Percentiles rank a stretch among this genome's conserved stretches.
These are phyloP conservation scores for Cerioporus squamosus DNA, from an alignment of 1,284 basidiomycete species.

Conservation along the genomic window DNA sequence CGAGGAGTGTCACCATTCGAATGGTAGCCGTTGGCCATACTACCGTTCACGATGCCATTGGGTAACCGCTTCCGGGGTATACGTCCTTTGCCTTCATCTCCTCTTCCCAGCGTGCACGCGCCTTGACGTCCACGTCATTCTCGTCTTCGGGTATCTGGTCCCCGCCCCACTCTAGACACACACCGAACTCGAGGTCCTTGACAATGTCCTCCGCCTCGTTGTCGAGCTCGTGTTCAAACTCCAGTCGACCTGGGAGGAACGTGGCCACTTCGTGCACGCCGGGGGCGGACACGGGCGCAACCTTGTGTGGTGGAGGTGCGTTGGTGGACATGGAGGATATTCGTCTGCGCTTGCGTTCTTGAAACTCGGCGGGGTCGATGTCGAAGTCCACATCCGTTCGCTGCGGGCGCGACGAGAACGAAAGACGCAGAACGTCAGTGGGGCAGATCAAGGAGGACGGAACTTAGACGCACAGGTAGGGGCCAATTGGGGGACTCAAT, in stretches of 20 bases:
- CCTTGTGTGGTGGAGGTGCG: conserved; percentile 61
- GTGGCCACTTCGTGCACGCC: conserved; percentile 94
- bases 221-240: conserved; percentile 97
- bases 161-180: conserved; percentile 86
- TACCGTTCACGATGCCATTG: conserved; percentile 43
- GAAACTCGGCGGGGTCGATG: conserved; percentile 82
- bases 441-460: conserved; percentile 28
- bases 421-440: no score
- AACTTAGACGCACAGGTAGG: conserved; percentile 58
- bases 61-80: conserved; percentile 35
- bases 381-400: conserved; percentile 74
- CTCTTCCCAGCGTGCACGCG: conserved; percentile 70
- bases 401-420: conserved; percentile 44
- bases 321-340: conserved; percentile 73
- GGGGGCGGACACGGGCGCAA: conserved; percentile 89
- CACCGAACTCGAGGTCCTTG: conserved; percentile 96
- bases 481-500: conserved; percentile 84
- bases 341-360: conserved; percentile 83
- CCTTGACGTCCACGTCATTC: conserved; percentile 71
- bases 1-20: conserved; percentile 30
- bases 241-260: conserved; percentile 94
- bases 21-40: conserved; percentile 50
- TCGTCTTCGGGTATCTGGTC: conserved; percentile 80
- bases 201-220: conserved; percentile 96
- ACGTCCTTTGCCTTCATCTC: conserved; percentile 50